Base-by-base conservation (phyloP, 805 yeast species). In the Candida sithepensis region DNA sequence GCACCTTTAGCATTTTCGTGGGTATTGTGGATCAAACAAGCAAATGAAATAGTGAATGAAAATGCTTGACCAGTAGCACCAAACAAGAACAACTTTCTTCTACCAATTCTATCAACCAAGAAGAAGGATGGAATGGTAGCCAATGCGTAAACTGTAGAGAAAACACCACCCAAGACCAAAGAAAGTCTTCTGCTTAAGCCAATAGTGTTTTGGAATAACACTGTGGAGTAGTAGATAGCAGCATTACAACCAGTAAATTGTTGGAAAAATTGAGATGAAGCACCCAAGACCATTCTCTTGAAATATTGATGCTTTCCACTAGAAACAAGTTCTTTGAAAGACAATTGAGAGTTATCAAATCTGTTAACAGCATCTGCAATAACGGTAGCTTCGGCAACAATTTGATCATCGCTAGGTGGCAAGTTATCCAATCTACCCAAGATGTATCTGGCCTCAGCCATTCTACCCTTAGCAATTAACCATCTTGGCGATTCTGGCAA, bases 401-500 rank as follows among this genome's bases (percentile, higher is more conserved):
- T 61, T 43, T 67, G 65, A 38, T 66, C 70, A 34, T 67, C 68
- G 36, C 60, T 54, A 2, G 57, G 56, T 21, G 64, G 55, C 16
- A 58, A 37, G 33, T 65, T 73, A 50, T 75, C 66, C 57, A 80
- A 63, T 22, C 70, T 65, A 45, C 74, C 72, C 56, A 79, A 62
- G 39, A 77, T 59, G 40, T 68, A 63, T 52, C 70, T 65, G 32
- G 85, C 85, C 55, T 81, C 84, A 34, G 70, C 74, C 51, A 71
- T 67, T 58, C 78, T 68, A 48, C 74, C 75, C 47, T 75, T 70
- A 20, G 79, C 70, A 54, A 82, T 71, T 59, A 83, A 71, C 85
- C 85, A 83, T 76, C 88, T 78, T 58, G 89, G 88, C 3, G 88
- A 82, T 61, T 83, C 89, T 36, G 88, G 88, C 55, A 75, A 56